Evolutionary conservation across 2,329 filamentous ascomycete genomes (phyloP), one percentile per base, ranked within the genome.

Genomic region (Albifimbria verrucaria): DNA sequence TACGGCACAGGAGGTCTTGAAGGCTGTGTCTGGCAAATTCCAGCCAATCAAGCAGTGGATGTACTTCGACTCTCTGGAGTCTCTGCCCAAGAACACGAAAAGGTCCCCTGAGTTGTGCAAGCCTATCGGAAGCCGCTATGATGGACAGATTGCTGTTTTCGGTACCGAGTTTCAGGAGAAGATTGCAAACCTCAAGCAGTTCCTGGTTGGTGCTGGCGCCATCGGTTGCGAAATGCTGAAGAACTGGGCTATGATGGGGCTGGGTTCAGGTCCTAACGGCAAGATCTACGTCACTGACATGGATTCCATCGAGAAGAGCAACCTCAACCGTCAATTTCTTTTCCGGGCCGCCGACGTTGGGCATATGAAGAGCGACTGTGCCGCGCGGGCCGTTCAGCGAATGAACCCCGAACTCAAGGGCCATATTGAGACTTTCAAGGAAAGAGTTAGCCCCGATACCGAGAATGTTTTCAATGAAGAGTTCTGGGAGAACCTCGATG

Each of bases 211-310:
- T 61, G 91, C 94, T 46, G 94, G 94, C 64, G 94, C 95, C 58
- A 99, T 99, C 69, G 94, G 94, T 45, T 99, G 94, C 67, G 94
- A 99, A 69, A 99, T 97, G 89, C 77, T 99, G 61, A 99, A 99
- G 83, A 97, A 97, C 72, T 99, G 94, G 92, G 93, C 95, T 32
- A 95, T 99, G 92, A 96, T 97, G 70, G 94, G 94, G 60, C 79
- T 99, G 25, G 93, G 88, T 44, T 90, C 89, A 45, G 94, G 94
- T 4, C 90, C 91, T 3, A 83, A 92, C 48, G 94, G 94, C 64
- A 88, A 89, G 71, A 95, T 99, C 65, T 90, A 78, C 54, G 89
- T 99, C 48, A 97, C 95, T 15, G 94, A 99, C 69, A 97, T 96
- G 86, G 94, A 99, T 67, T 92, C 92, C 51, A 99, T 99, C 62